phyloP scores from a whole-genome alignment of 1,284 basidiomycete species.

The Marasmius fiardii region DNA sequence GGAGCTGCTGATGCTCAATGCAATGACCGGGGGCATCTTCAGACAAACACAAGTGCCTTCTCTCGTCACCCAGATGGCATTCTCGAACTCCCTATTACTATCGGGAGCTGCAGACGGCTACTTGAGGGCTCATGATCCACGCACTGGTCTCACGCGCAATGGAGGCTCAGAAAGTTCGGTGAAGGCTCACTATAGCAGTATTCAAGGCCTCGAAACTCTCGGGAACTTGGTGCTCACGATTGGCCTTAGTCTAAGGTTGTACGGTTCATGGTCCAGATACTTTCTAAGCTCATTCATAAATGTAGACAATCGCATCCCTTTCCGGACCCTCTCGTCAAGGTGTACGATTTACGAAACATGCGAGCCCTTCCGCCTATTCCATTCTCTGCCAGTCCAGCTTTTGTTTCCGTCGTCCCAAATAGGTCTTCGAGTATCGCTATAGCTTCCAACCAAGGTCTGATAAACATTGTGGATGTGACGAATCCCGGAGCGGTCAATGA shows the following conservation, averaged over 20 bases:
- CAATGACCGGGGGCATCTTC: conserved; percentile 66
- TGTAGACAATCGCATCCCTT: conserved; percentile 82
- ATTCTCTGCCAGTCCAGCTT: conserved; percentile 86
- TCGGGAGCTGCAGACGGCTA: conserved; percentile 84
- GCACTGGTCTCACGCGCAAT: conserved; percentile 54
- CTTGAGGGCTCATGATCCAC: conserved; percentile 82
- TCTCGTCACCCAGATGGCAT: conserved; percentile 61
- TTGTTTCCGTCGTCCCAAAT: conserved; percentile 82
- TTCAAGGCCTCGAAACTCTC: conserved; percentile 79
- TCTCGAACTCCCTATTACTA: conserved; percentile 62
- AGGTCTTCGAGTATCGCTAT: conserved; percentile 78
- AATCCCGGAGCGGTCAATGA: conserved; percentile 65
- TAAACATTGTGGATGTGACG: conserved; percentile 87
- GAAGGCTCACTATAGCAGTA: conserved; percentile 77
- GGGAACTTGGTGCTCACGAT: conserved; percentile 84
- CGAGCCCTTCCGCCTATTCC: conserved; percentile 80
- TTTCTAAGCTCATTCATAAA: conserved; percentile 4
- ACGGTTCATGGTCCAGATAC: conserved; percentile 15
- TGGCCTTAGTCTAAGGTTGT: conserved; percentile 80
- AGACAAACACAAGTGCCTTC: conserved; percentile 57
- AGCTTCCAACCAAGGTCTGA: conserved; percentile 80
- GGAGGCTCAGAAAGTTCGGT: conserved; percentile 48
- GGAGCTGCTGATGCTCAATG: conserved; percentile 72
- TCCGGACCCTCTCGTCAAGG: conserved; percentile 90
- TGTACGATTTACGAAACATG: conserved; percentile 87